Base-by-base conservation (phyloP, 1,284 basidiomycete genomes). In the Ganoderma boninense region DNA sequence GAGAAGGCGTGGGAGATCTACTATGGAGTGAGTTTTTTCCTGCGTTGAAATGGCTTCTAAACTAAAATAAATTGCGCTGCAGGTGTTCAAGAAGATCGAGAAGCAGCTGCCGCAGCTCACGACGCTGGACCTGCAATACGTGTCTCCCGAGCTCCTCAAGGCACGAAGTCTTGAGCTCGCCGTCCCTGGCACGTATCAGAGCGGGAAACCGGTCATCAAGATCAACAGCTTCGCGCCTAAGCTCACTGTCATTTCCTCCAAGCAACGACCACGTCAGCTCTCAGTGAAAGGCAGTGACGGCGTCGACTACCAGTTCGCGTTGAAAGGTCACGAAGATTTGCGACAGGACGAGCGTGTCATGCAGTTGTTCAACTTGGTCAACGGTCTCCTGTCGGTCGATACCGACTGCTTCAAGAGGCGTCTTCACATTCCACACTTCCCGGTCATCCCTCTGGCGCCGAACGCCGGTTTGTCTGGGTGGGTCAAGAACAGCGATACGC, bases 1-100 rank as follows among this genome's bases (percentile, higher is more conserved):
- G 98, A 99, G 79, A 96, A 96, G 80, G 98, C 98, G n/a, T 99
- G 98, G 98, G 98, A 99, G 78, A 95, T 99, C 40, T 99, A 99
- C 83, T 99, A 98, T 79, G 92, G 92, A 64, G 91, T 90, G 79
- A 69, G 87, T 76, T 42, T 16, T 23, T n/a, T 23, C 10, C 49
- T 23, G 26, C 14, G 40, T 44, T 23, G 20, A 40, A 26, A 40
- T 29, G 23, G 13, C 23, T 11, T 26, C 4, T 11, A 23, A 16
- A 44, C 60, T 62, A 13, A 62, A 42, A 5, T 26, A 23, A 29
- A 40, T 62, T 7, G 2, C 18, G 52, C 54, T 62, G 20, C 73
- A 96, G 94, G 94, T 98, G 42, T 99, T 99, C 87, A 95, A 96
- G 83, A 96, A 97, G 80, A 94, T 99, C 70, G 94, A 98, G 79